Evolutionary conservation across 768 basidiomycete genomes (phyloP), one percentile per base, ranked within the genome.

Genomic region (Leccinum obscurum): DNA sequence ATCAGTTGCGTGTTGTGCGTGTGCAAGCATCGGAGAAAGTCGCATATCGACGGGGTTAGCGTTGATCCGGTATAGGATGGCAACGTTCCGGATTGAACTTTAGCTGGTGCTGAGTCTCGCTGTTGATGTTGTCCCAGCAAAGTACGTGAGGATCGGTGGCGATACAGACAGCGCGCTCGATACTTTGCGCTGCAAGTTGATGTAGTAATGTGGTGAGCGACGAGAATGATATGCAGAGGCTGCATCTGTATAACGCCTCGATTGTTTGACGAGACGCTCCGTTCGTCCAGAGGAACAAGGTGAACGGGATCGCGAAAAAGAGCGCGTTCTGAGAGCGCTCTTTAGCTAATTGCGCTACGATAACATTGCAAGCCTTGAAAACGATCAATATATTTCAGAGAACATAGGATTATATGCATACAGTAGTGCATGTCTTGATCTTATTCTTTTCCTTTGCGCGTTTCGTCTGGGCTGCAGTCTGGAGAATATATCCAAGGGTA

Each of bases 71-170:
- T 44, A 46, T 4, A 46, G n/a, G n/a, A 46, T 46, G 7, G 44
- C 17, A 20, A 46, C 8, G n/a, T 46, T 17, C 44, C 44, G 7
- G 44, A 46, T 46, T 46, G 44, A 1, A 46, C 44, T 46, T 46
- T 46, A 9, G n/a, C 44, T 46, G 44, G 44, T 20, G 44, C n/a
- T 1, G 17, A 17, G 14, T 46, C 44, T 20, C 44, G 6, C 44
- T 48, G 46, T 76, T 72, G 51, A 74, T 64, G 60, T 77, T 77
- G 34, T 68, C 66, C 53, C 63, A 66, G 41, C 59, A 53, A 13
- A 63, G n/a, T 13, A 52, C 24, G 37, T 66, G 61, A 0, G 41
- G 57, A 13, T 51, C 48, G 26, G 26, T 2, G 39, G 39, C 32
- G 1, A 64, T 22, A 6, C 13, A 20, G 11, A 4, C 22, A 22